These are phyloP conservation scores for Exophiala sp. DNA, from an alignment of 2,329 filamentous ascomycete genomes.

Conservation along the genomic window DNA sequence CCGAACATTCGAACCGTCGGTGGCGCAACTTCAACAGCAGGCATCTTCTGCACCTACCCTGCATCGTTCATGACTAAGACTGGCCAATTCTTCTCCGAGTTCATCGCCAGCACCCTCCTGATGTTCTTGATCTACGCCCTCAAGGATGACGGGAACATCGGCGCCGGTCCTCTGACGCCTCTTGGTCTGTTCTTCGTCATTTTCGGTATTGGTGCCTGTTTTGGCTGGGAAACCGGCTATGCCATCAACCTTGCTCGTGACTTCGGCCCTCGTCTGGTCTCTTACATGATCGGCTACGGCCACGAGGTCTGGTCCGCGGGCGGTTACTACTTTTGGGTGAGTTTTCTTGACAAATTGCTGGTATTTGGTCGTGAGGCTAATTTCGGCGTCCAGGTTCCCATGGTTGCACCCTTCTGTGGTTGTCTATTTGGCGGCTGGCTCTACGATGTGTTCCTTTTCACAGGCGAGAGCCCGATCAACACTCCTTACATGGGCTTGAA, in stretches of 20 bases:
- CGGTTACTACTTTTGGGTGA: constrained; percentile 66
- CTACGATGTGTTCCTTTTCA: constrained; percentile 64
- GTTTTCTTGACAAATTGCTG: constrained; percentile 7
- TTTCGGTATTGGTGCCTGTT: constrained; percentile 66
- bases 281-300: constrained; percentile 63
- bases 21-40: constrained; percentile 55
- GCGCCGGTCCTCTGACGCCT: constrained; percentile 54
- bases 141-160: constrained; percentile 45
- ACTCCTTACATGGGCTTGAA: constrained; percentile 60
- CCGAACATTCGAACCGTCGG: constrained; percentile 56
- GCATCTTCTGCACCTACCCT: constrained; percentile 69
- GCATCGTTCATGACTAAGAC: constrained; percentile 55
- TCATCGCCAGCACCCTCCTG: constrained; percentile 60
- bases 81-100: constrained; percentile 66
- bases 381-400: constrained; percentile 52
- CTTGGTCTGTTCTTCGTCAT: constrained; percentile 65
- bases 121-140: constrained; percentile 69
- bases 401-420: constrained; percentile 64
- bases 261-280: constrained; percentile 62
- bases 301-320: constrained; percentile 61
- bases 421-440: constrained; percentile 58
- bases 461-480: constrained; percentile 61
- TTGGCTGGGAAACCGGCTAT: constrained; percentile 71
- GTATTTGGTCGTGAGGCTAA: constrained; percentile 9
- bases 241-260: constrained; percentile 69